phyloP scores from a whole-genome alignment of 176 grass and related monocot species.

The Carex cristatella region DNA sequence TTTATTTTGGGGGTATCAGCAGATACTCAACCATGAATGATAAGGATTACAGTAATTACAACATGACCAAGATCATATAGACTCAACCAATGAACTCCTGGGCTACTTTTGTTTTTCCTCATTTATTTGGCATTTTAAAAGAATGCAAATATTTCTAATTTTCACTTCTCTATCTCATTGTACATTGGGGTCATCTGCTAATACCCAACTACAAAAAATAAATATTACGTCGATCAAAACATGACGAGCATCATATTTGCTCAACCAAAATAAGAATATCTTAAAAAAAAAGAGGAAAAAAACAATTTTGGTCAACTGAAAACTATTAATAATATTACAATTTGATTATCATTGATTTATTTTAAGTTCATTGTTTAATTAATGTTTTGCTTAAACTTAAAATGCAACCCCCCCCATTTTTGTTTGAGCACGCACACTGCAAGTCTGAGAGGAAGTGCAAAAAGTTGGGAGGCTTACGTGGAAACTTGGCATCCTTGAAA shows the following conservation, averaged over 20 bases:
- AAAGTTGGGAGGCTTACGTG: slow-evolving; percentile 31
- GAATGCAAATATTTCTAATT: neutral
- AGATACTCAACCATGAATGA: neutral
- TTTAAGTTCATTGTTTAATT: neutral
- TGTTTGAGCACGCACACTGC: neutral
- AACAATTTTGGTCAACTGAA: neutral
- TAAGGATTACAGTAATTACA: neutral
- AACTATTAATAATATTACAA: neutral
- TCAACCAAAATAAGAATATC: neutral
- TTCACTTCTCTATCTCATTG: neutral
- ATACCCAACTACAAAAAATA: neutral
- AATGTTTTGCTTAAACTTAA: neutral
- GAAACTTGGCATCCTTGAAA: slow-evolving; percentile 43
- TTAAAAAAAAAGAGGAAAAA: neutral
- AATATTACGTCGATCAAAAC: neutral
- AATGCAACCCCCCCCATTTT: neutral
- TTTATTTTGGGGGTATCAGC: neutral
- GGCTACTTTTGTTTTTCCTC: neutral
- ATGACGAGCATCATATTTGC: neutral
- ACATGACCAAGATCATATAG: neutral
- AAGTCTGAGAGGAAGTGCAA: neutral
- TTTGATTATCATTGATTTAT: neutral
- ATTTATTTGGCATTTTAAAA: neutral
- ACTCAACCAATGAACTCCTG: neutral
- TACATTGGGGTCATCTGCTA: neutral